Base-by-base conservation (phyloP, 2,329 filamentous ascomycete species). In the Botrytis byssoidea region DNA sequence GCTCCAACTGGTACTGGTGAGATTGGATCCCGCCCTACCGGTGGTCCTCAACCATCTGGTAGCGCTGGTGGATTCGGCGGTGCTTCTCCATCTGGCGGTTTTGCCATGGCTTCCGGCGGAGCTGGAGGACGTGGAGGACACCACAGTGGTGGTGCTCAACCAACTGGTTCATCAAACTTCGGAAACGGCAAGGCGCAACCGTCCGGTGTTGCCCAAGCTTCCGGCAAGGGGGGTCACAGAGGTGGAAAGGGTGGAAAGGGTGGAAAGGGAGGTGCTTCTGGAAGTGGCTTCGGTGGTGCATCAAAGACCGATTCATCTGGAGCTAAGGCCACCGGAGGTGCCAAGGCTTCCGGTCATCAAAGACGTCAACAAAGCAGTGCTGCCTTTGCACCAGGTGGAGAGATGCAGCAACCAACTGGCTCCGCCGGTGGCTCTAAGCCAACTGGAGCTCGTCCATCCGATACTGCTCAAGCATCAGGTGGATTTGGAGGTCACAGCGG, bases 281-380 rank as follows among this genome's bases (percentile, higher is more conserved):
- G 67, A 60, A 57, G 35, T 46, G 35, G 44, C 12, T 59, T 29
- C 40, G 29, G 29, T 35, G n/a, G 40, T 66, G 40, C 61, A 8
- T 16, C 61, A 29, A 65, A 22, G 61, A 46, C 61, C 14, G 40
- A 8, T 32, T 60, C 29, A 4, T 32, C 8, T 25, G 37, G n/a
- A 59, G 51, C 68, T 35, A 32, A 48, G 22, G 16, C 51, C 14
- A 70, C 57, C n/a, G 55, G 68, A 35, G 55, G 51, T 29, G 8
- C 29, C 10, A 71, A 44, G 44, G 2, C n/a, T 16, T 55, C 70
- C 20, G 70, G 70, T 42, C 59, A 55, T 16, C 70, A 65, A 71
- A 71, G 60, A 71, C 70, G 60, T 71, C 44, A 65, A 63, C 29
- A 59, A 35, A 42, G 14, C n/a, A 55, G 40, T 22, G 48, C 67